Evolutionary conservation across 2,329 filamentous ascomycete genomes (phyloP).

Genomic region (Lachnellula willkommii): DNA sequence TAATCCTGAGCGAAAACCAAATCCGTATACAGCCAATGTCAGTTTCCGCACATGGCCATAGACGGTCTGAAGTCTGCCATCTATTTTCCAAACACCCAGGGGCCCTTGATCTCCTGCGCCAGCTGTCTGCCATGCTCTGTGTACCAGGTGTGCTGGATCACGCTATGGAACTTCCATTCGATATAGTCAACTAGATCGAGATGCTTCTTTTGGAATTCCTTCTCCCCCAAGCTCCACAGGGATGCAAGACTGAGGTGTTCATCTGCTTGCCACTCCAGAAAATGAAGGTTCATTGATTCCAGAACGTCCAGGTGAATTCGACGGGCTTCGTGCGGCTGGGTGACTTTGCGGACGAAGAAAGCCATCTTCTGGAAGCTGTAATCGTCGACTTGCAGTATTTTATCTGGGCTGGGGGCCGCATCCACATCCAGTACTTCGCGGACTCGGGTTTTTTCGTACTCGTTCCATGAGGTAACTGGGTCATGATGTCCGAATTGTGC

Average conservation of each 20-base stretch:
- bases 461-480: not conserved
- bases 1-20: too few species aligned
- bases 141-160: not conserved
- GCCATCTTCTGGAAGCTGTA: not conserved
- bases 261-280: not conserved
- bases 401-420: not conserved
- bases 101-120: not conserved
- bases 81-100: too few species aligned
- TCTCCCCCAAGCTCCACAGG: not conserved
- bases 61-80: too few species aligned
- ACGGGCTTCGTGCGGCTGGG: too few species aligned
- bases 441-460: not conserved
- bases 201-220: not conserved
- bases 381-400: not conserved
- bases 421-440: not conserved
- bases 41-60: too few species aligned
- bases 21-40: too few species aligned
- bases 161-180: not conserved
- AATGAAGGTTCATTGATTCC: not conserved
- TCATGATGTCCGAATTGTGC: constrained; percentile 4
- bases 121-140: not conserved
- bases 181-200: not conserved
- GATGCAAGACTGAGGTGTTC: not conserved
- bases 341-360: not conserved
- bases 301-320: not conserved